phyloP scores from a whole-genome alignment of 768 basidiomycete genomes.

The Tricholoma saponaceum region DNA sequence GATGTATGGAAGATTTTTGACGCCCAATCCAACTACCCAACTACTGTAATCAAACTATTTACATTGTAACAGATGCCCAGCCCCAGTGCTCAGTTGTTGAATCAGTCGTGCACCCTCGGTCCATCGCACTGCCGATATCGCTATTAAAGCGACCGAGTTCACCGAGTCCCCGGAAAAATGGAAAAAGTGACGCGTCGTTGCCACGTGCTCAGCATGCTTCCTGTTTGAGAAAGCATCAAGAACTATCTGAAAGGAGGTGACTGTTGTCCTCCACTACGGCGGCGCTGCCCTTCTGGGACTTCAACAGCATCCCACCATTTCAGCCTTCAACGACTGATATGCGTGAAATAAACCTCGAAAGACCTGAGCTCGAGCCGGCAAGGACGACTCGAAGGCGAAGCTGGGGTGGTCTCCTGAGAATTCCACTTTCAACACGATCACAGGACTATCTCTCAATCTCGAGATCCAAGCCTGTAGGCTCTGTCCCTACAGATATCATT shows the following conservation, averaged over 20 bases:
- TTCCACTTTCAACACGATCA: slow-evolving; percentile 26
- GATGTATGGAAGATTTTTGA: too few relatives aligned
- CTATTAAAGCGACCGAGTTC: too few relatives aligned
- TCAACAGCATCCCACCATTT: background rate
- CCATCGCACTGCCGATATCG: too few relatives aligned
- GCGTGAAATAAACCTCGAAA: slow-evolving; percentile 3
- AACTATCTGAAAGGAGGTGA: background rate
- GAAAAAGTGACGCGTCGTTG: background rate
- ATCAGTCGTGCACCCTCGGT: too few relatives aligned
- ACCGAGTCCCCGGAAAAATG: too few relatives aligned
- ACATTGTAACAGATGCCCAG: too few relatives aligned
- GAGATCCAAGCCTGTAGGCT: slow-evolving; percentile 20
- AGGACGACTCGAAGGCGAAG: slow-evolving; percentile 20
- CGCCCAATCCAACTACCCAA: too few relatives aligned
- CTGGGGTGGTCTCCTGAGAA: slow-evolving; percentile 31
- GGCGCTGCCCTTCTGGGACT: background rate
- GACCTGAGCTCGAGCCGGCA: slow-evolving; percentile 6
- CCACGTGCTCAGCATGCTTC: background rate
- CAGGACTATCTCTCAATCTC: slow-evolving; percentile 21
- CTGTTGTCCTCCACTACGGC: background rate
- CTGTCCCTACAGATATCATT: slow-evolving; percentile 35
- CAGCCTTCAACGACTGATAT: background rate
- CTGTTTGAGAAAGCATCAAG: background rate
- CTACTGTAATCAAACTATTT: too few relatives aligned
- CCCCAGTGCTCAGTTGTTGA: too few relatives aligned